Evolutionary conservation across 257 asterid species (phyloP).

Genomic region (Cordia subcordata): DNA sequence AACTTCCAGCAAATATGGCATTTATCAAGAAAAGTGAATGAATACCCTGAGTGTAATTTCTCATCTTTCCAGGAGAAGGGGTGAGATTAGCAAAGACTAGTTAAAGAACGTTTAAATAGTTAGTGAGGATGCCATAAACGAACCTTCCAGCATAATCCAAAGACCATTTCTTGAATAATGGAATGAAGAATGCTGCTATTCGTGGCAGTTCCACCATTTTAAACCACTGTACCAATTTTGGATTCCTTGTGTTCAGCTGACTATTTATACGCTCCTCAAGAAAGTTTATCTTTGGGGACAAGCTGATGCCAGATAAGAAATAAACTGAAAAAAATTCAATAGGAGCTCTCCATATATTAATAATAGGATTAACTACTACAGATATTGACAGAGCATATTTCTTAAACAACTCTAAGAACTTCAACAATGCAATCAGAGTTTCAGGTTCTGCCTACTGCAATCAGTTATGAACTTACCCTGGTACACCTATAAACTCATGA

Average conservation of each 20-base stretch:
- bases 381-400: background rate
- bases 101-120: background rate
- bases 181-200: conserved; percentile 50
- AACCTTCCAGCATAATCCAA: conserved; percentile 81
- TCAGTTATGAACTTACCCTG: too few species aligned
- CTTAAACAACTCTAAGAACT: background rate
- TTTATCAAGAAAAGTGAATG: background rate
- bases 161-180: conserved; percentile 81
- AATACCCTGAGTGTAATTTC: background rate
- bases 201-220: conserved; percentile 59
- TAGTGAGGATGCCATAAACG: conserved; percentile 5
- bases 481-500: too few species aligned
- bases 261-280: conserved; percentile 50
- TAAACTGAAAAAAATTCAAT: background rate
- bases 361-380: background rate
- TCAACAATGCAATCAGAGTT: too few species aligned
- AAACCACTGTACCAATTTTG: conserved; percentile 62
- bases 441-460: too few species aligned
- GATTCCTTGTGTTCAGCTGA: conserved; percentile 45
- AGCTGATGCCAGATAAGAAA: conserved; percentile 38
- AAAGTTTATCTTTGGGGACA: conserved; percentile 41
- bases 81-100: background rate
- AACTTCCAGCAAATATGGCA: conserved; percentile 3
- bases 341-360: background rate
- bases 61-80: background rate